Conservation (phyloP, 805 yeast species). For the Spencermartinsiella europaea region DNA sequence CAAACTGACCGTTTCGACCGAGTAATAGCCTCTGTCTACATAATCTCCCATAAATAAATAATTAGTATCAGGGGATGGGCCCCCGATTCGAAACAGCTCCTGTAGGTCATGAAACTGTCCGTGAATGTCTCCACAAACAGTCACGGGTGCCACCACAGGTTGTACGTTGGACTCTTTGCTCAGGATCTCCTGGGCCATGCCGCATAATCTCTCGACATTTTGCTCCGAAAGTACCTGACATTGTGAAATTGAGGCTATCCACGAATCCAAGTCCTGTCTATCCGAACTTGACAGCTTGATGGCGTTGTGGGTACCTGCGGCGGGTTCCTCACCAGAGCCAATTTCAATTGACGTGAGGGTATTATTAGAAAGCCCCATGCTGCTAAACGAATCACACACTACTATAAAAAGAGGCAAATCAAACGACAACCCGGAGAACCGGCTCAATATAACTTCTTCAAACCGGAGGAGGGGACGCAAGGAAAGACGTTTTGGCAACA, state of each 20-base stretch:
- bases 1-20: conserved; percentile 87
- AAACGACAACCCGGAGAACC: too few relatives aligned
- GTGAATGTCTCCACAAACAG: conserved; percentile 94
- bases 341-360: too few relatives aligned
- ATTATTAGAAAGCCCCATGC: too few relatives aligned
- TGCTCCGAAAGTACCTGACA: conserved; percentile 81
- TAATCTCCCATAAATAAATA: conserved; percentile 89
- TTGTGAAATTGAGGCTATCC: conserved; percentile 75
- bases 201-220: conserved; percentile 74
- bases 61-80: conserved; percentile 88
- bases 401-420: too few relatives aligned
- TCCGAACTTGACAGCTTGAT: neutral
- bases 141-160: conserved; percentile 92
- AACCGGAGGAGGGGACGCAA: too few relatives aligned
- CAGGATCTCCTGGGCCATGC: conserved; percentile 76
- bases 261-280: conserved; percentile 60
- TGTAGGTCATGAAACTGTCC: conserved; percentile 94
- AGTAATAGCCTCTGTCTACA: conserved; percentile 82
- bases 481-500: too few relatives aligned
- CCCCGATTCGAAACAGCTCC: conserved; percentile 91
- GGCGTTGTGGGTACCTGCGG: too few relatives aligned
- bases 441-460: too few relatives aligned
- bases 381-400: too few relatives aligned
- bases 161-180: conserved; percentile 87
- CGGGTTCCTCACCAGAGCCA: too few relatives aligned